A percentile compares a stretch with the other conserved stretches of the same genome.
Evolutionary conservation across 306 rosid species (phyloP).

Genomic region (Corylus avellana): DNA sequence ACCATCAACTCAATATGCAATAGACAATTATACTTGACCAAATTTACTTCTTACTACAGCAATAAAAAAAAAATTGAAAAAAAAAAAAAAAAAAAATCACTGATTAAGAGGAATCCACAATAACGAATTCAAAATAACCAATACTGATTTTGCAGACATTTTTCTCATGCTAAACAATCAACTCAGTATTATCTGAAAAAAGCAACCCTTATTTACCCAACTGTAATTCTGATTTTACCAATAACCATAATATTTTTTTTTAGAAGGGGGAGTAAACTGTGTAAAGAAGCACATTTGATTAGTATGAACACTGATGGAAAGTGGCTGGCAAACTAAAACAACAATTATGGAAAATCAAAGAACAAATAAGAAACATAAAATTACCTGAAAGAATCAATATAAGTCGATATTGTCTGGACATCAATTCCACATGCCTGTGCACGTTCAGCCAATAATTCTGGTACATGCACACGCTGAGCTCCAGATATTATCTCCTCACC

Average conservation of each 20-base stretch:
- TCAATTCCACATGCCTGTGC: slow-evolving; percentile 83
- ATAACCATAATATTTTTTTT: background rate
- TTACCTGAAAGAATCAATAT: slow-evolving; percentile 91
- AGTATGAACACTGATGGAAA: no score
- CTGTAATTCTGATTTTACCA: no score
- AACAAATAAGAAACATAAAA: background rate
- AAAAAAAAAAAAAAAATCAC: background rate
- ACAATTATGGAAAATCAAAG: background rate
- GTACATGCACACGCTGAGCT: slow-evolving; percentile 84
- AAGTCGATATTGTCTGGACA: slow-evolving; percentile 65
- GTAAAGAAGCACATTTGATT: background rate
- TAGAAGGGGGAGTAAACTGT: background rate
- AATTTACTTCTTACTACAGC: no score
- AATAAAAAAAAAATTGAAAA: no score
- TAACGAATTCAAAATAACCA: no score
- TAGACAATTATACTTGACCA: background rate
- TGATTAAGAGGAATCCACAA: background rate
- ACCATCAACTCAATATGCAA: background rate
- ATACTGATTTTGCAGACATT: background rate
- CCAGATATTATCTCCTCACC: slow-evolving; percentile 99
- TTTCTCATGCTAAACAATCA: background rate
- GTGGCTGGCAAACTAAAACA: background rate
- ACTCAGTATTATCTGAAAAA: no score
- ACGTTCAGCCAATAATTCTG: slow-evolving; percentile 72
- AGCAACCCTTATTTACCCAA: no score